Conservation (phyloP, 352 stramenopile genomes). For the Phytophthora meadii region DNA sequence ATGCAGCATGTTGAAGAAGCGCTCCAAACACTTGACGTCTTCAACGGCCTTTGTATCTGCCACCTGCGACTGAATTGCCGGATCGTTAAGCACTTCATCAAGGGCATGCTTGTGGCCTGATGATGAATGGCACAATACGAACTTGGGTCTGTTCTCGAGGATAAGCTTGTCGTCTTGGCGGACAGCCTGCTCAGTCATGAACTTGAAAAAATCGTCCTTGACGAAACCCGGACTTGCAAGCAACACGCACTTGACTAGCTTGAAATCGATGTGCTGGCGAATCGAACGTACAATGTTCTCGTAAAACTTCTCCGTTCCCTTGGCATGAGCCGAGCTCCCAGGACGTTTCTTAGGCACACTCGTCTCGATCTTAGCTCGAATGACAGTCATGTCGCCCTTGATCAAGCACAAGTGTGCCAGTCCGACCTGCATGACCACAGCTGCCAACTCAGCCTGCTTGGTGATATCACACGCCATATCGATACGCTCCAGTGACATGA, state of each 20-base stretch:
- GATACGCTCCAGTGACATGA: slow-evolving; percentile 97
- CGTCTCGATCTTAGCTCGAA: slow-evolving; percentile 94
- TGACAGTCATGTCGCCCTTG: slow-evolving; percentile 96
- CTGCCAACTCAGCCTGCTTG: slow-evolving; percentile 95
- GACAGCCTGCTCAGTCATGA: slow-evolving; percentile 92
- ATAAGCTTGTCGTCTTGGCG: slow-evolving; percentile 94
- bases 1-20: slow-evolving; percentile 97
- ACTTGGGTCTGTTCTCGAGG: slow-evolving; percentile 97
- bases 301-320: slow-evolving; percentile 96
- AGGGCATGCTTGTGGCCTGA: slow-evolving; percentile 98
- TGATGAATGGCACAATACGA: slow-evolving; percentile 94
- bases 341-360: slow-evolving; percentile 98
- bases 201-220: slow-evolving; percentile 99
- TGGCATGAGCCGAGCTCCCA: slow-evolving; percentile 93
- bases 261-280: slow-evolving; percentile 96
- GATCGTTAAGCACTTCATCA: slow-evolving; percentile 96
- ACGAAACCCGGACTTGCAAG: slow-evolving; percentile 96
- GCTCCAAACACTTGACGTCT: slow-evolving; percentile 92
- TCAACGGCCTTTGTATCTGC: slow-evolving; percentile 95
- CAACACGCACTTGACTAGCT: slow-evolving; percentile 96
- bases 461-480: slow-evolving; percentile 95
- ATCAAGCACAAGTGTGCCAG: slow-evolving; percentile 98
- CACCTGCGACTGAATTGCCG: slow-evolving; percentile 92
- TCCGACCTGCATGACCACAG: slow-evolving; percentile 96
- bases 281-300: slow-evolving; percentile 96